phyloP scores from a whole-genome alignment of 768 basidiomycete genomes.

The Phlebiopsis gigantea region DNA sequence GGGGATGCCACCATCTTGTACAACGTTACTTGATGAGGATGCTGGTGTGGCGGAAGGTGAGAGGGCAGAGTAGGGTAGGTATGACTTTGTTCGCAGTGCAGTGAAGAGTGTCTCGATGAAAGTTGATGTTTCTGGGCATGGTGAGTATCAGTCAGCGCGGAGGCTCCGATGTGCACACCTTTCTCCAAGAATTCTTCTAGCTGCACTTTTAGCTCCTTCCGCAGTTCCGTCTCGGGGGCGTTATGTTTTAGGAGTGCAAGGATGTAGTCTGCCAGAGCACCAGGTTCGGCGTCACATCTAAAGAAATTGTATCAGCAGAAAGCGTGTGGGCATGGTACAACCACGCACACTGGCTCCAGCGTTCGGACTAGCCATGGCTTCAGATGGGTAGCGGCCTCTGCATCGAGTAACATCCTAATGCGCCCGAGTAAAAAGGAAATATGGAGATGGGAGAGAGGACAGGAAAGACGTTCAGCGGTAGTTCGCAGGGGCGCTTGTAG shows the following conservation, averaged over 20 bases:
- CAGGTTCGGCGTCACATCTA: conserved; percentile 96
- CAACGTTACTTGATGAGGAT: conserved; percentile 31
- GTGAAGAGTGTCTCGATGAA: conserved; percentile 88
- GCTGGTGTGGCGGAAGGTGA: conserved; percentile 32
- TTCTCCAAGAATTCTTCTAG: conserved; percentile 92
- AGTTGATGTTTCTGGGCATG: conserved; percentile 47
- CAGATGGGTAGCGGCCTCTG: conserved; percentile 57
- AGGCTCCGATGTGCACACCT: conserved; percentile 42
- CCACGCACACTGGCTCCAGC: conserved; percentile 82
- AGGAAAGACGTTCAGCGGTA: background rate
- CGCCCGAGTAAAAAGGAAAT: background rate
- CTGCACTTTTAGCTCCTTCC: conserved; percentile 68
- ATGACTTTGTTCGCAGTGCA: conserved; percentile 80
- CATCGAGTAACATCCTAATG: conserved; percentile 60
- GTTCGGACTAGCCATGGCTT: conserved; percentile 87
- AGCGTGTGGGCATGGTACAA: background rate
- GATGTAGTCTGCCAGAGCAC: conserved; percentile 90
- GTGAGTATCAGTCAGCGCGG: conserved; percentile 9
- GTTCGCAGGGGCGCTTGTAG: background rate
- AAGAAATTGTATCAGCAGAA: conserved; percentile 10
- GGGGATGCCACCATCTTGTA: conserved; percentile 64
- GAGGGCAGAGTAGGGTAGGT: conserved; percentile 64
- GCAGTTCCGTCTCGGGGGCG: conserved; percentile 76
- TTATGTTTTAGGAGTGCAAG: conserved; percentile 91
- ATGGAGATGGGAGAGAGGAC: conserved; percentile 1